These are phyloP conservation scores for Fragaria ananassa DNA, from an alignment of 306 rosid genomes.

Conservation along the genomic window DNA sequence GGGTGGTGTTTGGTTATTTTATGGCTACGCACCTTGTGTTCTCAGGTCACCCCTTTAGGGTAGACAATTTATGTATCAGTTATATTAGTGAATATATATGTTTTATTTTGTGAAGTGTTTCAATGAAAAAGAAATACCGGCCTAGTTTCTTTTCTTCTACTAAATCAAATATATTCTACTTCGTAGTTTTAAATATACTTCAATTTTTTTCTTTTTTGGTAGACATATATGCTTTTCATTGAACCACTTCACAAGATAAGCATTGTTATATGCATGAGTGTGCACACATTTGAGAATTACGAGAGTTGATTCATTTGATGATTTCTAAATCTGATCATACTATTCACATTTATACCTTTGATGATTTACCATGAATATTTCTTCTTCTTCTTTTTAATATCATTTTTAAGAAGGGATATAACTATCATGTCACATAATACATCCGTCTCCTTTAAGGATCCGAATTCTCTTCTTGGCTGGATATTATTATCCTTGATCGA, in stretches of 20 bases:
- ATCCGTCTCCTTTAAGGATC: neutral
- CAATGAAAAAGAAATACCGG: neutral
- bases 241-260: neutral
- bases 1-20: neutral
- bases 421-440: neutral
- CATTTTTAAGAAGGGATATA: no score
- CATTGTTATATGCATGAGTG: neutral
- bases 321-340: neutral
- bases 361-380: neutral
- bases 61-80: neutral
- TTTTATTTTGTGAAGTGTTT: neutral
- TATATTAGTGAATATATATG: neutral
- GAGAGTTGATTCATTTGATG: neutral
- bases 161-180: neutral
- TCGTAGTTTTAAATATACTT: neutral
- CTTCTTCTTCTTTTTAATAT: no score
- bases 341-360: neutral
- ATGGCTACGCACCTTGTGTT: slow-evolving; percentile 19
- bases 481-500: neutral
- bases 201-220: fast-evolving
- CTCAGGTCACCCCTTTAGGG: slow-evolving; percentile 52
- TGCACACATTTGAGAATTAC: neutral
- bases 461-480: neutral
- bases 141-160: neutral
- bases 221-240: neutral